A percentile compares a stretch with the other conserved stretches of the same genome.
These are phyloP conservation scores for Gilbertella persicaria DNA, from an alignment of 371 early-diverging fungal species.

Conservation along the genomic window DNA sequence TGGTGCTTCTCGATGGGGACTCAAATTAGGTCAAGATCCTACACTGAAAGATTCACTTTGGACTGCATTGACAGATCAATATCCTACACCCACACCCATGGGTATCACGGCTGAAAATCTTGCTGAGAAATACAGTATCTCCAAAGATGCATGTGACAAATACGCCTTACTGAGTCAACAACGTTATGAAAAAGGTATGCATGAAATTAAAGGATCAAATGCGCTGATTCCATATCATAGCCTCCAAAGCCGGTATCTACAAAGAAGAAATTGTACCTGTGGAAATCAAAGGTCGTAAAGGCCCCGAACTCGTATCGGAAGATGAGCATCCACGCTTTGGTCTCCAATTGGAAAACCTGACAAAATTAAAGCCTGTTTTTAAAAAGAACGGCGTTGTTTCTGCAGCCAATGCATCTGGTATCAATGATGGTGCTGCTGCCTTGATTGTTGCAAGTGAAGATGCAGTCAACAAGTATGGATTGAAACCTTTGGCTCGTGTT, in stretches of 20 bases:
- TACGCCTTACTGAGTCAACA: constrained; percentile 86
- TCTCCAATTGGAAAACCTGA: constrained; percentile 77
- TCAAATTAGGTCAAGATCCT: constrained; percentile 85
- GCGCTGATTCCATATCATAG: constrained; percentile 11
- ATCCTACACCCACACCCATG: constrained; percentile 88
- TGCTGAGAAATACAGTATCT: constrained; percentile 81
- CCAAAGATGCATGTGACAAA: constrained; percentile 85
- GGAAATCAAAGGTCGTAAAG: constrained; percentile 81
- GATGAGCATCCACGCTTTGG: constrained; percentile 95
- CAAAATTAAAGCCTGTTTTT: constrained; percentile 87
- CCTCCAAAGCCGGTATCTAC: constrained; percentile 69
- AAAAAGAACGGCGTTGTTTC: constrained; percentile 90
- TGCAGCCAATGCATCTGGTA: constrained; percentile 96
- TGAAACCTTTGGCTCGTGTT: constrained; percentile 86
- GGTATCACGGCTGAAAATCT: constrained; percentile 97
- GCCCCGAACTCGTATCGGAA: constrained; percentile 56
- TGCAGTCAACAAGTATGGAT: constrained; percentile 77
- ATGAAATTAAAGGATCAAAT: neutral
- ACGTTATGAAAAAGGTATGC: constrained; percentile 75
- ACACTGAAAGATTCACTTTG: constrained; percentile 88
- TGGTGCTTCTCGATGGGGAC: constrained; percentile 78
- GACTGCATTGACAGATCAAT: constrained; percentile 85
- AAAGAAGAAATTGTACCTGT: constrained; percentile 85
- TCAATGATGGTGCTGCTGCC: constrained; percentile 95
- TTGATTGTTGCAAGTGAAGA: constrained; percentile 87